phyloP scores from a whole-genome alignment of 306 rosid species.

The Oemleria cerasiformis region DNA sequence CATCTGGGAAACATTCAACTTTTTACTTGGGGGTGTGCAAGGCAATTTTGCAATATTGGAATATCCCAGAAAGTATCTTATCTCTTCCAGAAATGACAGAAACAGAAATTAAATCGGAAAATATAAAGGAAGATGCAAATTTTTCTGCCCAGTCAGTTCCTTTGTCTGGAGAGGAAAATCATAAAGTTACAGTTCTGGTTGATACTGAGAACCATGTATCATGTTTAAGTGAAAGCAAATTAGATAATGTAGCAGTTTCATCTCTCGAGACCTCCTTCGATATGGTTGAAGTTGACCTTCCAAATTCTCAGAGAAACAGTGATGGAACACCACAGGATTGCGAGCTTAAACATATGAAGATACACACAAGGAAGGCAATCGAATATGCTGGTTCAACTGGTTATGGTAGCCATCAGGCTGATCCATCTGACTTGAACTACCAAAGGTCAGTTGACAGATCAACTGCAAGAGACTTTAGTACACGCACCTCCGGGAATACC shows the following conservation, averaged over 20 bases:
- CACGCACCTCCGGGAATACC: constrained; percentile 33
- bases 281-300: constrained; percentile 20
- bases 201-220: constrained; percentile 27
- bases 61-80: constrained; percentile 49
- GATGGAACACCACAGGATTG: constrained; percentile 28
- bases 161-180: constrained; percentile 29
- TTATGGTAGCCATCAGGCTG: constrained; percentile 37
- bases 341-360: constrained; percentile 24
- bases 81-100: constrained; percentile 38
- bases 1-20: constrained; percentile 49
- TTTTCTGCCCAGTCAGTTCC: constrained; percentile 25
- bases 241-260: constrained; percentile 29
- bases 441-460: constrained; percentile 37
- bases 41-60: constrained; percentile 68
- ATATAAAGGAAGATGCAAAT: constrained; percentile 30
- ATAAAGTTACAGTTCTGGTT: constrained; percentile 23
- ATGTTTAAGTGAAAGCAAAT: constrained; percentile 23
- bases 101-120: constrained; percentile 25
- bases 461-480: constrained; percentile 25
- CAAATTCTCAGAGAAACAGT: constrained; percentile 29
- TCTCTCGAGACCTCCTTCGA: constrained; percentile 33
- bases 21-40: constrained; percentile 56
- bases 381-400: constrained; percentile 29
- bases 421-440: constrained; percentile 28
- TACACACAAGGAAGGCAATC: constrained; percentile 36